Evolutionary conservation across 2,329 filamentous ascomycete species (phyloP), one percentile per base, ranked within the genome.

Genomic region (Beauveria sp.): DNA sequence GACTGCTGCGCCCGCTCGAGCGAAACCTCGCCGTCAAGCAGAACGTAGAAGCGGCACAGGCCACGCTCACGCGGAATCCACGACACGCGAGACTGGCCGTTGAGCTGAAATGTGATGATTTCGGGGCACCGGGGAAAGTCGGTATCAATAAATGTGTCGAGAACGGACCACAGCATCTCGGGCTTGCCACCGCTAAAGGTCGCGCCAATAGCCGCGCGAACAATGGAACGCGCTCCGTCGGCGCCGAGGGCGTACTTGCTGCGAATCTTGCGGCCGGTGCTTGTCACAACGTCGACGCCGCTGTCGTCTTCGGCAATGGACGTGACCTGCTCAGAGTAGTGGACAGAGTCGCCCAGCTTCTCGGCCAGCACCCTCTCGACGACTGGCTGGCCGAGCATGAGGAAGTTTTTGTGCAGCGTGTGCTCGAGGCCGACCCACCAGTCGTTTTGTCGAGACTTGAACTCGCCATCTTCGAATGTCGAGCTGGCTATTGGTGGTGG

Each of bases 261-360:
- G 30, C 65, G 67, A 3, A 78, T 64, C 2, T 41, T 70, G 26
- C 70, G 71, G 1, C 73, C 74, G 0, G 67, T 66, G 5, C 63
- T 63, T 1, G 75, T 76, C 7, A 62, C 65, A 63, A 76, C 28
- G 67, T 75, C 10, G 69, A 77, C 60, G 75, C 78, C 3, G 73
- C 86, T 44, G 72, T 80, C 14, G 77, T 88, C 50, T 73, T 91
- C 48, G 81, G 84, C 1, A 81, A 91, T 69, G 2, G 64, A 68
- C 0, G 65, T 63, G 3, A 76, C 76, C 2, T 70, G 70, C 47
- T 79, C 75, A 18, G 69, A 66, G 61, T 78, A 79, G 52, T 69
- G 66, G 5, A 80, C 68, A 0, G 63, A 59, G 0, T 68, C 65
- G 0, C 69, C 68, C 0, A 80, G 69, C 8, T 70, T 69, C 1